phyloP scores from a whole-genome alignment of 2,329 filamentous ascomycete genomes.

The Colletotrichum incanum region DNA sequence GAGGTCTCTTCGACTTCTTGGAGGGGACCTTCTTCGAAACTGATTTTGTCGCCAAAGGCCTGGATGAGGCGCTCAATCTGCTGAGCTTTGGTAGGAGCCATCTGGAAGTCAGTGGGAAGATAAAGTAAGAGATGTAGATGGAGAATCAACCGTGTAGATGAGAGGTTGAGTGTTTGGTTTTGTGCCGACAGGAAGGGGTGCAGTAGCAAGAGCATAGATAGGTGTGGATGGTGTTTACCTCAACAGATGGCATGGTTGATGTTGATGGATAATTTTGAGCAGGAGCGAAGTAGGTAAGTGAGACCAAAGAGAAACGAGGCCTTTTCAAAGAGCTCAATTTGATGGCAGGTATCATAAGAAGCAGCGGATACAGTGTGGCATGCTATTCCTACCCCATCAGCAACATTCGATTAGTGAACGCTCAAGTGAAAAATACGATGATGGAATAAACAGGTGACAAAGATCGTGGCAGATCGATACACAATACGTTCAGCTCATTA shows the following conservation, averaged over 20 bases:
- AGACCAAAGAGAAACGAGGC: background rate
- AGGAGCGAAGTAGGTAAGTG: background rate
- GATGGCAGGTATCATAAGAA: background rate
- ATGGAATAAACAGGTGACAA: background rate
- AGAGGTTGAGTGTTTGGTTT: background rate
- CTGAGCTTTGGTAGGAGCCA: background rate
- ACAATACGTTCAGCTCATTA: background rate
- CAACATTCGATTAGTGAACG: background rate
- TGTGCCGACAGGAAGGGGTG: background rate
- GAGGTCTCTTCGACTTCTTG: conserved; percentile 10
- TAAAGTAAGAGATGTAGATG: too few species aligned
- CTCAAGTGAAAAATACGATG: background rate
- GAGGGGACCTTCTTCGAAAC: conserved; percentile 13
- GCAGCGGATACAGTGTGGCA: background rate
- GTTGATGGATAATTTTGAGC: background rate
- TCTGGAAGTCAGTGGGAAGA: background rate
- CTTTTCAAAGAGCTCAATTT: background rate
- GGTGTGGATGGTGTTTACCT: too few species aligned
- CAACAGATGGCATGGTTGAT: background rate
- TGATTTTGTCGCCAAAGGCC: conserved; percentile 6
- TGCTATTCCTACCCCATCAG: background rate
- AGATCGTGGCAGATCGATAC: background rate
- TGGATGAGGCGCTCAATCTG: conserved; percentile 12
- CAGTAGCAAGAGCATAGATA: background rate
- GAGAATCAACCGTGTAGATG: too few species aligned